These are phyloP conservation scores for Boletus reticuloceps DNA, from an alignment of 768 basidiomycete species.

Conservation along the genomic window DNA sequence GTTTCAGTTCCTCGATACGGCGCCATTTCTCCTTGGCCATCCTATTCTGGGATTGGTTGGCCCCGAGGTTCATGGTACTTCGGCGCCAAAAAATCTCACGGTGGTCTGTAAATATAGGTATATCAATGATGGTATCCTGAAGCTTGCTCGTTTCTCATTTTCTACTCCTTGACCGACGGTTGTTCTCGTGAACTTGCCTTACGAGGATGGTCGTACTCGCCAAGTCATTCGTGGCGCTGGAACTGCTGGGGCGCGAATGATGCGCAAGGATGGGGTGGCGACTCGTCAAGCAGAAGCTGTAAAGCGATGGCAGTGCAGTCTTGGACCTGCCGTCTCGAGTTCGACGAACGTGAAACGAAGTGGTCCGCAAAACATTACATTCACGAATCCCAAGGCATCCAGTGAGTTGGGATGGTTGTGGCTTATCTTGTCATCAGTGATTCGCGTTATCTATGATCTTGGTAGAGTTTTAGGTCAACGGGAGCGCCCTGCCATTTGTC, in stretches of 20 bases:
- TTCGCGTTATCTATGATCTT: background rate
- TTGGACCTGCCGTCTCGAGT: background rate
- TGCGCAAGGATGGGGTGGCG: conserved; percentile 41
- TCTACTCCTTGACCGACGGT: background rate
- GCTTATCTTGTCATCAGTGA: background rate
- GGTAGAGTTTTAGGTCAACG: conserved; percentile 72
- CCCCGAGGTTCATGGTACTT: background rate
- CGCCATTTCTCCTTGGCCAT: background rate
- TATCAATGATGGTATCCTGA: no score
- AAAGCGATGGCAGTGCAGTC: conserved; percentile 33
- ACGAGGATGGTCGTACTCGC: conserved; percentile 14
- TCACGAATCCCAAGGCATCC: conserved; percentile 65
- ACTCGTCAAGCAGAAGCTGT: conserved; percentile 48
- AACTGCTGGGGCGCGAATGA: conserved; percentile 16
- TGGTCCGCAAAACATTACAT: conserved; percentile 65
- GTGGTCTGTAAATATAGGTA: no score
- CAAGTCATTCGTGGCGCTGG: background rate
- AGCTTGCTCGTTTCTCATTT: background rate
- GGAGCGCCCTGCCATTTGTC: conserved; percentile 61
- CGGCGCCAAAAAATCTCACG: background rate
- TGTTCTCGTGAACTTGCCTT: background rate
- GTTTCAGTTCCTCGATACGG: background rate
- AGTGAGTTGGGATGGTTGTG: conserved; percentile 31
- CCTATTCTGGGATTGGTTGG: background rate
- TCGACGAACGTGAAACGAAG: conserved; percentile 3